phyloP scores from a whole-genome alignment of 768 basidiomycete species.

The Russula olivacea region DNA sequence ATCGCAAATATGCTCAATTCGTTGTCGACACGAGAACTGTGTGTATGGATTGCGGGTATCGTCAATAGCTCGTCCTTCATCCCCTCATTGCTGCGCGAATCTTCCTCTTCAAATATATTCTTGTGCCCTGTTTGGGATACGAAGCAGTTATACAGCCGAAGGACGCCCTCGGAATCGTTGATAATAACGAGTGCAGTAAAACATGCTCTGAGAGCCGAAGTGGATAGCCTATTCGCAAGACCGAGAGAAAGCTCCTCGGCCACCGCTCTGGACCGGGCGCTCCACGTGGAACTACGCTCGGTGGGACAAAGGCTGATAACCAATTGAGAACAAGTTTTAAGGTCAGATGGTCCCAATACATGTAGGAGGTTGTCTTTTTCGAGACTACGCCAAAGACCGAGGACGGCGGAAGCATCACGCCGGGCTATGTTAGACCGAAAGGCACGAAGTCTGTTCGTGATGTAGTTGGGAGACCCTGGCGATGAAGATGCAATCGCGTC shows the following conservation, averaged over 20 bases:
- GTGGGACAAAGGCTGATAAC: conserved; percentile 31
- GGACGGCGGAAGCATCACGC: conserved; percentile 32
- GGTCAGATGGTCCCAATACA: conserved; percentile 40
- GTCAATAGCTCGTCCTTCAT: background rate
- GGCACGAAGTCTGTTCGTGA: conserved; percentile 36
- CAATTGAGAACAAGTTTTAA: conserved; percentile 37
- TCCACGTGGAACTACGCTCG: conserved; percentile 9
- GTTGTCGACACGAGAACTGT: conserved; percentile 15
- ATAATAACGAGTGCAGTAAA: conserved; percentile 43
- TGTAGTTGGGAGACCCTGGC: conserved; percentile 15
- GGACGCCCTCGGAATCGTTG: conserved; percentile 38
- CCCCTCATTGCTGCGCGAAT: background rate
- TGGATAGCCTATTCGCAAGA: conserved; percentile 41
- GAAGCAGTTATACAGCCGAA: conserved; percentile 35
- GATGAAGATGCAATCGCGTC: background rate
- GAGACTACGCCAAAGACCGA: conserved; percentile 40
- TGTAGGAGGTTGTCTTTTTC: conserved; percentile 40
- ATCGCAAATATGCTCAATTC: conserved; percentile 47
- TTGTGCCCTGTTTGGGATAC: conserved; percentile 9
- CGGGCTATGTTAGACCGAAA: conserved; percentile 31
- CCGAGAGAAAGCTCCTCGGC: conserved; percentile 30
- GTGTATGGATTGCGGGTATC: background rate
- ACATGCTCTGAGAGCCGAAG: conserved; percentile 45
- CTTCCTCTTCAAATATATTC: background rate
- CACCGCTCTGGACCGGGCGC: conserved; percentile 23